Base-by-base conservation (phyloP, 1,284 basidiomycete genomes). In the Papiliotrema fonsecae region DNA sequence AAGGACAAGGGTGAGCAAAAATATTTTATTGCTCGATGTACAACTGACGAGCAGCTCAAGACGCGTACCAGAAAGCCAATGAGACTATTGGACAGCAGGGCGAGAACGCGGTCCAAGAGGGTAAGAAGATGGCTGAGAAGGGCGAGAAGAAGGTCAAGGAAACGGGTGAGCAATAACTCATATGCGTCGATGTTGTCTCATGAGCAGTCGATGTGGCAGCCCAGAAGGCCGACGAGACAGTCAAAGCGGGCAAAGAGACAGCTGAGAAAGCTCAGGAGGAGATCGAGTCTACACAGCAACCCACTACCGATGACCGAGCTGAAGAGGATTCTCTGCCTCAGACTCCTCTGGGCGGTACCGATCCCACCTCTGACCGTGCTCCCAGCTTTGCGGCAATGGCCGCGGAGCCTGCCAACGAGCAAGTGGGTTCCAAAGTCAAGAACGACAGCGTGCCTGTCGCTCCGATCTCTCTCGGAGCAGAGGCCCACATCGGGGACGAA, bases 311-410 rank as follows among this genome's bases (percentile, higher is more conserved):
- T 22, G 24, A 41, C 14, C n/a, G 19, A 19, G 16, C 26, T 30
- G 42, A 30, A 10, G 16, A 42, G 14, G n/a, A 34, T 32, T 30
- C 32, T 21, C 22, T 24, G 26, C 43, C 54, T n/a, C 34, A 35
- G n/a, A 60, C 58, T 22, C 58, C 58, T 24, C 35, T 58, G 9
- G 58, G 58, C 19, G 58, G 58, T 2, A 44, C 47, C 38, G 53
- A 61, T 44, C 59, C 59, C 11, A 49, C 40, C n/a, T 55, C 55
- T 3, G 39, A 42, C 18, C 39, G 49, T 14, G 58, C 58, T 13
- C 50, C 54, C 10, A 57, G 51, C 45, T 66, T 58, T 42, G 64
- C 64, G 25, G 38, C 43, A 5, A 54, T 47, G 25, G 50, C 43
- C 10, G 36, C 18, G 6, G 32, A 47, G 18, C 30, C 9, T n/a